phyloP scores from a whole-genome alignment of 176 grass and related monocot genomes.

The Metroxylon sagu region DNA sequence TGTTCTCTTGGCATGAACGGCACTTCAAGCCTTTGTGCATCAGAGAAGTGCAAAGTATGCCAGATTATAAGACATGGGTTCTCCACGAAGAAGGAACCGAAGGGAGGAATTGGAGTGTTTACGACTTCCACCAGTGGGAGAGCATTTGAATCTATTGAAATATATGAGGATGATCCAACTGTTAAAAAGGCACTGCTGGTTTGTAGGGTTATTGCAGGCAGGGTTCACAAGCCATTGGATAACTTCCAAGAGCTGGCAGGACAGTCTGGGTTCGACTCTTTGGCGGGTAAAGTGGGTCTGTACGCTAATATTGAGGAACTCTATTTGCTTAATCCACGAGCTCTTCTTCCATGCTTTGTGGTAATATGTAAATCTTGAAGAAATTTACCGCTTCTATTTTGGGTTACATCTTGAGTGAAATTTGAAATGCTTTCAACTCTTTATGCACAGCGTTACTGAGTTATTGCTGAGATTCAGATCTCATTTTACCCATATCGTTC shows the following conservation, averaged over 20 bases:
- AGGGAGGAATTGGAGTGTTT: slow-evolving; percentile 52
- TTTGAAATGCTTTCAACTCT: too few species aligned
- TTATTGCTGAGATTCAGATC: too few species aligned
- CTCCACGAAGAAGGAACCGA: slow-evolving; percentile 35
- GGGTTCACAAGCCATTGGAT: slow-evolving; percentile 83
- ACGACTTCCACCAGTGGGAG: slow-evolving; percentile 81
- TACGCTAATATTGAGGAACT: slow-evolving; percentile 93
- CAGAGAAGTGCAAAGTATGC: slow-evolving; percentile 61
- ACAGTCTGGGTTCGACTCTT: slow-evolving; percentile 77
- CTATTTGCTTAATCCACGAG: slow-evolving; percentile 82
- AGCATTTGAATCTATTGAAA: slow-evolving; percentile 54
- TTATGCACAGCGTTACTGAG: too few species aligned
- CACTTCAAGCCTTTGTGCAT: slow-evolving; percentile 46
- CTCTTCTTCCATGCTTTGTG: slow-evolving; percentile 83
- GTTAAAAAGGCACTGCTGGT: slow-evolving; percentile 62
- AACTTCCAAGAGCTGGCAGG: slow-evolving; percentile 60
- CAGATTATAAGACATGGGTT: slow-evolving; percentile 72
- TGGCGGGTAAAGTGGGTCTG: slow-evolving; percentile 78
- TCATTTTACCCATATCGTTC: too few species aligned
- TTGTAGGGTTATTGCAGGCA: slow-evolving; percentile 77
- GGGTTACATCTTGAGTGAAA: too few species aligned
- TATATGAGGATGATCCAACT: not conserved
- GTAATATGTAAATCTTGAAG: slow-evolving; percentile 64
- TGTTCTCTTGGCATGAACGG: slow-evolving; percentile 42
- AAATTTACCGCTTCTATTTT: too few species aligned